A percentile compares a stretch with the other conserved stretches of the same genome.
phyloP scores from a whole-genome alignment of 2,329 filamentous ascomycete species.

The Drechslerella coelobrocha region DNA sequence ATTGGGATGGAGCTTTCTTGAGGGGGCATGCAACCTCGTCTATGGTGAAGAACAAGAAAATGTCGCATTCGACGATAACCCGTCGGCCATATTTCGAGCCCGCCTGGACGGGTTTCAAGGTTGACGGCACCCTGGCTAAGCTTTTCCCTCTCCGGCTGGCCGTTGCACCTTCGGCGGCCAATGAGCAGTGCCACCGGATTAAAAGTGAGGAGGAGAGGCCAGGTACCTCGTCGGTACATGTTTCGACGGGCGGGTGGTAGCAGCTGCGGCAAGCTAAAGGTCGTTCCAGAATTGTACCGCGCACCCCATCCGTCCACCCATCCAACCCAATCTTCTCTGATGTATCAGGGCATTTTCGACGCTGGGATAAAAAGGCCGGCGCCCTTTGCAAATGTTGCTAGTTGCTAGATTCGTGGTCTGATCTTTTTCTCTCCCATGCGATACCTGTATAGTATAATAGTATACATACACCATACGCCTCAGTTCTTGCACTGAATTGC shows the following conservation, averaged over 20 bases:
- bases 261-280: conserved; percentile 20
- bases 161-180: conserved; percentile 8
- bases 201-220: not conserved
- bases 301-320: conserved; percentile 17
- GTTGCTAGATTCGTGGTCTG: conserved; percentile 22
- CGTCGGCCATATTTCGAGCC: conserved; percentile 18
- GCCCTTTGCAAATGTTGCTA: conserved; percentile 15
- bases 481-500: not conserved
- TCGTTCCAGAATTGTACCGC: conserved; percentile 25
- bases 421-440: not conserved
- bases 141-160: conserved; percentile 15
- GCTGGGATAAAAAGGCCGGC: conserved; percentile 37
- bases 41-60: conserved; percentile 16
- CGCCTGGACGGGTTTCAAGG: conserved; percentile 9
- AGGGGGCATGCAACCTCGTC: not conserved
- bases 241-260: conserved; percentile 5
- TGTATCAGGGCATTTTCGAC: conserved; percentile 9
- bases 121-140: conserved; percentile 3
- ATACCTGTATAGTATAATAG: not conserved
- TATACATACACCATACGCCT: conserved; percentile 5
- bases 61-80: conserved; percentile 27
- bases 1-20: not conserved
- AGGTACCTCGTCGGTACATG: conserved; percentile 21
- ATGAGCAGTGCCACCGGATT: conserved; percentile 18
- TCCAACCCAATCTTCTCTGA: not conserved